phyloP scores from a whole-genome alignment of 306 rosid species.

The Sophora flavescens region DNA sequence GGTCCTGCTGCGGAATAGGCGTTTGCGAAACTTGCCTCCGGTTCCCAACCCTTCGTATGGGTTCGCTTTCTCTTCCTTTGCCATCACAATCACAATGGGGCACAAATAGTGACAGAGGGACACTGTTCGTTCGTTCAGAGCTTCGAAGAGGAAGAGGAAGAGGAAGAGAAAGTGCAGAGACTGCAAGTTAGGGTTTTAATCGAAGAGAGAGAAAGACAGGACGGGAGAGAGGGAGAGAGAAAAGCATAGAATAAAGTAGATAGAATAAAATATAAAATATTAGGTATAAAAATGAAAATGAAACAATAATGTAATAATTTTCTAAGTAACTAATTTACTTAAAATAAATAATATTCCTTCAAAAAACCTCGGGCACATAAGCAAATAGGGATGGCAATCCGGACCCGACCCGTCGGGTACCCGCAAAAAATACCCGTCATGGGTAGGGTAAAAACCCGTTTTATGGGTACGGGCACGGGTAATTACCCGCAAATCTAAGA shows the following conservation, averaged over 20 bases:
- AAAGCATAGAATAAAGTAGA: neutral
- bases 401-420: no score
- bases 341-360: no score
- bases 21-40: slow-evolving; percentile 89
- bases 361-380: no score
- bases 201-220: neutral
- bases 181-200: slow-evolving; percentile 47
- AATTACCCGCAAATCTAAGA: no score
- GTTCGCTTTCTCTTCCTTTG: slow-evolving; percentile 62
- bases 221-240: neutral
- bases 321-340: no score
- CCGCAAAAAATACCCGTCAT: no score
- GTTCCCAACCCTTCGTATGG: slow-evolving; percentile 64
- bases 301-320: no score
- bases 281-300: no score
- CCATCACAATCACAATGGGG: slow-evolving; percentile 52
- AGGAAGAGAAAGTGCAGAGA: neutral
- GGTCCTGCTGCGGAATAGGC: slow-evolving; percentile 62
- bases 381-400: no score
- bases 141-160: neutral
- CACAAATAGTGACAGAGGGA: neutral
- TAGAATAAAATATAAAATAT: neutral
- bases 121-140: neutral
- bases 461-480: no score
- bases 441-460: no score